Evolutionary conservation across 768 basidiomycete species (phyloP), one percentile per base, ranked within the genome.

Genomic region (Cyathus striatus): DNA sequence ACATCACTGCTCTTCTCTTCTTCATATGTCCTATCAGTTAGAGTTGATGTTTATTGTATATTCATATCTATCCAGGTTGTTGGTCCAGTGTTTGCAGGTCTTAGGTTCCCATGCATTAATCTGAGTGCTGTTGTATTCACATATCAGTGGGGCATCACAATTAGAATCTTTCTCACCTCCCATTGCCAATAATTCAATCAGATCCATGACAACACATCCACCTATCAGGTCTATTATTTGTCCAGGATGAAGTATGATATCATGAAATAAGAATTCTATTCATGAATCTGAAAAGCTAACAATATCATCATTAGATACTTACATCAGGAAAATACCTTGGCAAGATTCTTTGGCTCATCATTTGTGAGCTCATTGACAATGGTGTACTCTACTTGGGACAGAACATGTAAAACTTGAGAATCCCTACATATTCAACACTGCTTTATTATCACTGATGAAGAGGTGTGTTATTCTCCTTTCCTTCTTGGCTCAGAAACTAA

Each of bases 321-420:
- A 95, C 95, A 45, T 93, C 93, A 1, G 93, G 93, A 40, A 83
- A 91, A 42, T 96, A 96, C 60, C 79, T 99, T 25, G 95, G 95
- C 46, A 95, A 99, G 67, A 92, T 98, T 53, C 75, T 97, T 51
- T 84, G 95, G n/a, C 72, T 98, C 22, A 85, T 97, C 51, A 78
- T 99, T 46, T 89, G 85, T 58, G 95, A 99, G 62, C 81, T 99
- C 38, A 92, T 96, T 58, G 94, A 96, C 58, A 87, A 93, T 51
- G 96, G 95, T 64, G 88, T 94, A 16, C 78, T 99, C 41, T 99
- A 98, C 82, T 78, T 96, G 23, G 94, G 96, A 20, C 95, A 99
- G 65, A 91, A 95, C 62, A 96, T 95, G 1, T 97, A 97, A 97
- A 98, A 72, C 79, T 99, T 27, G 94, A 98, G 65, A 89, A 78